phyloP scores from a whole-genome alignment of 208 protist species.

The Trypanosoma congolense region DNA sequence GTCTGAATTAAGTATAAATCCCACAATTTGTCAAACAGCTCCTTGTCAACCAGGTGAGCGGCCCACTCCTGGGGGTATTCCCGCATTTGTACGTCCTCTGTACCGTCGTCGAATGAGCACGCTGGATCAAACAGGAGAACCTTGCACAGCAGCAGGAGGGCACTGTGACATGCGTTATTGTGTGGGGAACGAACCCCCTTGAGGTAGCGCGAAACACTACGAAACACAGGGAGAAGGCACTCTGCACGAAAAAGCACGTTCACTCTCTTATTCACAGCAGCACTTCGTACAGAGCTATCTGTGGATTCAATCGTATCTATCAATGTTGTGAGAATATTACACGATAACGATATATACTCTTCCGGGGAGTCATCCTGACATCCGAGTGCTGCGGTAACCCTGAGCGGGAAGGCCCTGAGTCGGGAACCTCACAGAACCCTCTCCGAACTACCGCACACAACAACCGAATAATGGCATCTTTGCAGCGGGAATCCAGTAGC shows the following conservation, averaged over 20 bases:
- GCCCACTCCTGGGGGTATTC: constrained; percentile 27
- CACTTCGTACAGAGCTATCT: not conserved
- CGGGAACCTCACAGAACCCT: constrained; percentile 18
- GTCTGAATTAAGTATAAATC: constrained; percentile 17
- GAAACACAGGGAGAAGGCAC: constrained; percentile 37
- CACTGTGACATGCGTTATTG: constrained; percentile 6
- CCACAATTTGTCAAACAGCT: constrained; percentile 26
- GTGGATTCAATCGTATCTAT: constrained; percentile 23
- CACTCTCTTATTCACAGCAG: constrained; percentile 9
- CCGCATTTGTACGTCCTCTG: constrained; percentile 17
- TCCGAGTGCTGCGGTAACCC: constrained; percentile 5
- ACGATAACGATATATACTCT: constrained; percentile 16
- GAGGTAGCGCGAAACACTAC: constrained; percentile 22
- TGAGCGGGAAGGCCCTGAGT: constrained; percentile 13
- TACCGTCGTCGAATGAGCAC: constrained; percentile 10
- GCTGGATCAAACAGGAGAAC: constrained; percentile 30
- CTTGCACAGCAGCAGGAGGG: constrained; percentile 17
- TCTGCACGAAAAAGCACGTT: constrained; percentile 40
- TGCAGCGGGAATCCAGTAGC: constrained; percentile 3
- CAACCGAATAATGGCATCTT: constrained; percentile 18
- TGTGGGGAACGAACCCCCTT: constrained; percentile 12
- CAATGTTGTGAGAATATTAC: constrained; percentile 15
- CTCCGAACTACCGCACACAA: constrained; percentile 15
- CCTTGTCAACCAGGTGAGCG: constrained; percentile 18
- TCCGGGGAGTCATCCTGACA: constrained; percentile 4